These are phyloP conservation scores for Cadophora malorum DNA, from an alignment of 2,329 filamentous ascomycete species.

Conservation along the genomic window DNA sequence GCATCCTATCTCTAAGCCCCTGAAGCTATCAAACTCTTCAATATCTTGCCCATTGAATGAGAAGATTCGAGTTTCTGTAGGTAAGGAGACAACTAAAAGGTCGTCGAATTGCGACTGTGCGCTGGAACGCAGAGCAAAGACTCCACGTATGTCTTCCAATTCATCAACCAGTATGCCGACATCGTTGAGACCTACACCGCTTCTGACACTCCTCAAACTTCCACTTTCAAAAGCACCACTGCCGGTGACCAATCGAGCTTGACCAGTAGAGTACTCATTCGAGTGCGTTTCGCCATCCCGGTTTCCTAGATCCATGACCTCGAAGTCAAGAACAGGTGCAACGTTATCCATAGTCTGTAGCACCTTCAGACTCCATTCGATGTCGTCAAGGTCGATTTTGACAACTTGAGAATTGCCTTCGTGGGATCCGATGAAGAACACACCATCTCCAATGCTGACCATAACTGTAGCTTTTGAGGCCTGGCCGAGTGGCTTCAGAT, in stretches of 20 bases:
- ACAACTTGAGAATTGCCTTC: slow-evolving; percentile 91
- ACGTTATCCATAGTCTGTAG: slow-evolving; percentile 84
- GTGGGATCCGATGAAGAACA: slow-evolving; percentile 89
- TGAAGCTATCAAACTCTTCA: slow-evolving; percentile 82
- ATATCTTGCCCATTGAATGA: slow-evolving; percentile 77
- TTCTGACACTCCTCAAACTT: slow-evolving; percentile 86
- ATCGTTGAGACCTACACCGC: slow-evolving; percentile 91
- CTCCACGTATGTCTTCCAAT: slow-evolving; percentile 73
- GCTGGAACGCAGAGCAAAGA: slow-evolving; percentile 71
- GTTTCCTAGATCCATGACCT: slow-evolving; percentile 94
- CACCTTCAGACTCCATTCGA: slow-evolving; percentile 61
- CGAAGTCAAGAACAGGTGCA: slow-evolving; percentile 90
- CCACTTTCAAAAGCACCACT: slow-evolving; percentile 91
- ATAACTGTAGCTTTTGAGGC: slow-evolving; percentile 80
- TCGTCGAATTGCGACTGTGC: slow-evolving; percentile 61
- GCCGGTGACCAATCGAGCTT: slow-evolving; percentile 90
- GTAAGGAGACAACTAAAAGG: slow-evolving; percentile 78
- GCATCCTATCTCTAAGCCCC: slow-evolving; percentile 71
- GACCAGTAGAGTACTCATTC: slow-evolving; percentile 93
- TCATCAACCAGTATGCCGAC: slow-evolving; percentile 83
- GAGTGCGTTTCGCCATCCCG: slow-evolving; percentile 78
- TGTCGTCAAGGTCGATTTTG: slow-evolving; percentile 59
- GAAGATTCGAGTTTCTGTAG: slow-evolving; percentile 85
- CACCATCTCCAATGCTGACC: slow-evolving; percentile 75
- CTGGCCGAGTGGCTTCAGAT: slow-evolving; percentile 66